These are phyloP conservation scores for Aureobasidium sp. DNA, from an alignment of 2,329 filamentous ascomycete genomes.

Conservation along the genomic window DNA sequence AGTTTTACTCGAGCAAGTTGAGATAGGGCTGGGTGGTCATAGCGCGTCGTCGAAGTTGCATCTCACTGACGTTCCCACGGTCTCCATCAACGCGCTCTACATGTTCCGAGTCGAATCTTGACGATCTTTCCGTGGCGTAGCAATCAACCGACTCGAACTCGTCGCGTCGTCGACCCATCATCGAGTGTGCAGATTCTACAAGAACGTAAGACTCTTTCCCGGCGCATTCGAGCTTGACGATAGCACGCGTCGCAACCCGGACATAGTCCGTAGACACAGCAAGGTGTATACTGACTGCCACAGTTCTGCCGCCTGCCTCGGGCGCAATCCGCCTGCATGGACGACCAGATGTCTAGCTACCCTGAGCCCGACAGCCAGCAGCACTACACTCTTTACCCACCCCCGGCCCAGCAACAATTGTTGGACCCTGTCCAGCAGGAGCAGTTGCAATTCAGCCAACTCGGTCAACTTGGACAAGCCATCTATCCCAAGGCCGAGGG, in stretches of 20 bases:
- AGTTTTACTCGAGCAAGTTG: neutral
- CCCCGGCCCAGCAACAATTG: slow-evolving; percentile 27
- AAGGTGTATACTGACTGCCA: slow-evolving; percentile 8
- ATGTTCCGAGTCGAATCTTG: neutral
- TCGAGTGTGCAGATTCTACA: neutral
- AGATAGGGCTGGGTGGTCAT: neutral
- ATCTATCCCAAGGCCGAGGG: slow-evolving; percentile 30
- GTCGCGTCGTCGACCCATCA: neutral
- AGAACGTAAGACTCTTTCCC: slow-evolving; percentile 3
- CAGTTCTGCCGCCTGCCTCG: slow-evolving; percentile 2
- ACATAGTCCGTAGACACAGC: neutral
- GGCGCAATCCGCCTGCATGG: slow-evolving; percentile 9
- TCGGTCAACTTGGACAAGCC: slow-evolving; percentile 25
- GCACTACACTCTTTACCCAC: slow-evolving; percentile 31
- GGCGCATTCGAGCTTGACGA: neutral
- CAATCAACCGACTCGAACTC: neutral
- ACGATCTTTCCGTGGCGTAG: neutral
- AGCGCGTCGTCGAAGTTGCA: neutral
- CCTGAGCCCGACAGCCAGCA: slow-evolving; percentile 28
- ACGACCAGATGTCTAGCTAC: slow-evolving; percentile 29
- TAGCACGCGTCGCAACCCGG: slow-evolving; percentile 11
- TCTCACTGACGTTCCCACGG: neutral
- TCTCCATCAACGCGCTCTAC: slow-evolving; percentile 4
- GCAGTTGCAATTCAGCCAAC: slow-evolving; percentile 28
- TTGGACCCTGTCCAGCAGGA: slow-evolving; percentile 28